Percentiles rank a stretch among this genome's conserved stretches.
These are phyloP conservation scores for Lotmaria passim DNA, from an alignment of 208 protist genomes.

Conservation along the genomic window DNA sequence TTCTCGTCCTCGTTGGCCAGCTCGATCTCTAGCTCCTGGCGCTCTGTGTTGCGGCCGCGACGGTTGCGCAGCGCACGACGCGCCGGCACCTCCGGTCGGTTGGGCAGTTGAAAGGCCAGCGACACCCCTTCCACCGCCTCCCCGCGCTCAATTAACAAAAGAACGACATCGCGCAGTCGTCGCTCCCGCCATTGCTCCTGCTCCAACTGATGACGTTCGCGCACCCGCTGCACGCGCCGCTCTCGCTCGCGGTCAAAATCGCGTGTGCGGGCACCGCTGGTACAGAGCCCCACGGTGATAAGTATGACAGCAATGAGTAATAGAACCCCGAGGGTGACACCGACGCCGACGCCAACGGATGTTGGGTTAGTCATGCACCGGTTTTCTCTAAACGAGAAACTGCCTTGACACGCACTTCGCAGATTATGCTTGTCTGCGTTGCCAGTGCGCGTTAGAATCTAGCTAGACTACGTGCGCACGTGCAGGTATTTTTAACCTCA, in stretches of 20 bases:
- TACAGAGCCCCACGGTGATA: conserved; percentile 14
- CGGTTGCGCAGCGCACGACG: conserved; percentile 23
- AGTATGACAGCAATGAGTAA: neutral
- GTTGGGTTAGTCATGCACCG: conserved; percentile 4
- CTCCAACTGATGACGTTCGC: conserved; percentile 28
- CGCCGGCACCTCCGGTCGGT: conserved; percentile 33
- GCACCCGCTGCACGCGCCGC: conserved; percentile 30
- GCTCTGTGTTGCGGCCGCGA: neutral
- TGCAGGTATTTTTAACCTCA: no score
- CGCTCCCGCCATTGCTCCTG: conserved; percentile 48
- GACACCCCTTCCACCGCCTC: conserved; percentile 46
- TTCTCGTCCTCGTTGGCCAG: conserved; percentile 25
- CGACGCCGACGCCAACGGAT: conserved; percentile 12
- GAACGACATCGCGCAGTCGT: conserved; percentile 52
- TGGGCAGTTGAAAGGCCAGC: conserved; percentile 45
- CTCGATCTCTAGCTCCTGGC: conserved; percentile 26
- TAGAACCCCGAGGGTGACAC: conserved; percentile 27
- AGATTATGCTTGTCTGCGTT: neutral
- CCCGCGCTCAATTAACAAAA: conserved; percentile 51
- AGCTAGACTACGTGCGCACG: no score
- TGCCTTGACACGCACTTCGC: neutral
- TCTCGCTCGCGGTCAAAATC: conserved; percentile 15
- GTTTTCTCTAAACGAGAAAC: neutral
- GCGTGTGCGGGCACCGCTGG: conserved; percentile 5
- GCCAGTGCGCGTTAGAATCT: no score